Evolutionary conservation across 2,329 filamentous ascomycete species (phyloP), one percentile per base, ranked within the genome.

Genomic region (Thermoascus crustaceus): DNA sequence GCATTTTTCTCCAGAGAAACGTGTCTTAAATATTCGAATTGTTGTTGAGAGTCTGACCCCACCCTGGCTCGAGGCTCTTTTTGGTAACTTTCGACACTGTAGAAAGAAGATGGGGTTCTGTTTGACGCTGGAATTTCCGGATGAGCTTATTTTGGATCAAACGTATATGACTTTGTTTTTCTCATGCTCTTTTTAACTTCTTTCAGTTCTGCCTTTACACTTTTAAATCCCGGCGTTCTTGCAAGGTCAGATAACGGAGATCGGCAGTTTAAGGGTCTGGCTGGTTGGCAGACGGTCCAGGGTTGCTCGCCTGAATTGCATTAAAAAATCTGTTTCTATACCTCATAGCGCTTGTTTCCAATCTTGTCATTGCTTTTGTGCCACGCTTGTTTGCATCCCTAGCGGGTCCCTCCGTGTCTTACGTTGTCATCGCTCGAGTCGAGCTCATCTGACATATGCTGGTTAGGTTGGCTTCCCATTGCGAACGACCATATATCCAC

Each of bases 201-300:
- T 20, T 14, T 18, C 32, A 30, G 34, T 35, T 29, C 16, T 32
- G 23, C 35, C 30, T 17, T 13, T 36, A 35, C 33, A 23, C 34
- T 39, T 37, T 43, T 46, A 34, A 41, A 43, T 35, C 46, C 43
- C 37, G 46, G 48, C 48, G 45, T 51, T 49, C 19, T 47, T 38
- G 32, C 36, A 41, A 37, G 44, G 41, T 46, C 43, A 40, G 35
- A 46, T 42, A 25, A 43, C 31, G 40, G 41, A 35, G 36, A 36
- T 50, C 40, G 41, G 40, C 42, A 45, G 40, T 38, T 37, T 30
- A 32, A 40, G 35, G 19, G 34, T 35, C 13, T 38, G 31, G 32
- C 41, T 43, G 39, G 41, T 39, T 43, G 24, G 29, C 32, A 45
- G 33, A 41, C 27, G 26, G 27, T 37, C 39, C 19, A 30, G 35